Percentiles rank a stretch among this genome's conserved stretches.
These are phyloP conservation scores for Trichosporon sp. DNA, from an alignment of 1,284 basidiomycete genomes.

Conservation along the genomic window DNA sequence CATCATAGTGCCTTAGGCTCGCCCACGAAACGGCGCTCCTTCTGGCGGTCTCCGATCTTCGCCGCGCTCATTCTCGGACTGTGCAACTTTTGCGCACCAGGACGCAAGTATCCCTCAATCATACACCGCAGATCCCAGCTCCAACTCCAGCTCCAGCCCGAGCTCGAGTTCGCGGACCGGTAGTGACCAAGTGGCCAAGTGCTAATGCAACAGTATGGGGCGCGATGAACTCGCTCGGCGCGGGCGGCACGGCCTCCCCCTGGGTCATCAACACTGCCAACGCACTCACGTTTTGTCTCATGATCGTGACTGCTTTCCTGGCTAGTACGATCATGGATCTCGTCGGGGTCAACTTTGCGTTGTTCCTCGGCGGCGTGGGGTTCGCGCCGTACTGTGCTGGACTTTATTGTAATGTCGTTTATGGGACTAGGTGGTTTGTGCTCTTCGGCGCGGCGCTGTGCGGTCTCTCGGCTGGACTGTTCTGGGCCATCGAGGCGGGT, in stretches of 20 bases:
- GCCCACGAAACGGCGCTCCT: neutral
- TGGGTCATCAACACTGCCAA: constrained; percentile 41
- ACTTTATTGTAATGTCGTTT: constrained; percentile 32
- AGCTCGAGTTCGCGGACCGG: neutral
- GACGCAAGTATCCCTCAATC: constrained; percentile 7
- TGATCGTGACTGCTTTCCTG: constrained; percentile 20
- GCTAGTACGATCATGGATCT: constrained; percentile 1
- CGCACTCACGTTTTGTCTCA: constrained; percentile 36
- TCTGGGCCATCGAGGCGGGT: constrained; percentile 27
- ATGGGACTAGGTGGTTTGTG: constrained; percentile 28
- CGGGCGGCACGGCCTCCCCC: constrained; percentile 33
- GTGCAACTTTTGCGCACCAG: constrained; percentile 21
- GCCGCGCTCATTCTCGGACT: constrained; percentile 17
- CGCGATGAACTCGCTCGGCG: constrained; percentile 40
- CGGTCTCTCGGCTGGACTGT: constrained; percentile 36
- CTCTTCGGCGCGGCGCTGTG: constrained; percentile 31
- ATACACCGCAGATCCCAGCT: too few species aligned
- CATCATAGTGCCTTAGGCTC: too few species aligned
- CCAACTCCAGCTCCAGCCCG: too few species aligned
- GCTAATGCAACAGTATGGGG: constrained; percentile 35
- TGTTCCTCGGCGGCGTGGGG: constrained; percentile 19
- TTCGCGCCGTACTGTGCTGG: constrained; percentile 37
- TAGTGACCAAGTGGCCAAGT: neutral
- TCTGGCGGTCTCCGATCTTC: constrained; percentile 6
- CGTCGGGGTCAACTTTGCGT: constrained; percentile 7